These are phyloP conservation scores for Neurospora discreta DNA, from an alignment of 495 filamentous ascomycete genomes.

Conservation along the genomic window DNA sequence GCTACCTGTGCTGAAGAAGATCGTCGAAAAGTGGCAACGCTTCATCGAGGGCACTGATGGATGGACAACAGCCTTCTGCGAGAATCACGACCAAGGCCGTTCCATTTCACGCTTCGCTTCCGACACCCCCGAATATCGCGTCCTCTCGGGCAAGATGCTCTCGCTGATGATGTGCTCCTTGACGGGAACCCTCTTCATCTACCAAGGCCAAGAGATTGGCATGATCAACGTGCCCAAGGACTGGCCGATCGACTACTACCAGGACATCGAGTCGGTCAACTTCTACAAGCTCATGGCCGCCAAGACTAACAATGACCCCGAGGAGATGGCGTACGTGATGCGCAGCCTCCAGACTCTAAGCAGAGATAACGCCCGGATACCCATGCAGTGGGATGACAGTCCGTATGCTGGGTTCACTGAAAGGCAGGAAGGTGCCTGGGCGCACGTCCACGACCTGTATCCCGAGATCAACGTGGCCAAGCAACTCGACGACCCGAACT, in stretches of 20 bases:
- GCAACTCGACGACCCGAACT: conserved; percentile 28
- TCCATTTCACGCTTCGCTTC: conserved; percentile 8
- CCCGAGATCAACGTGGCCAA: conserved; percentile 37
- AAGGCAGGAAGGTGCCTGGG: conserved; percentile 32
- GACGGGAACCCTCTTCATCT: conserved; percentile 60
- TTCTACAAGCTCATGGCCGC: conserved; percentile 38
- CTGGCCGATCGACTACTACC: conserved; percentile 59
- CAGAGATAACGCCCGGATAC: conserved; percentile 44
- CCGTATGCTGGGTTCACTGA: conserved; percentile 18
- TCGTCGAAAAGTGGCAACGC: conserved; percentile 52
- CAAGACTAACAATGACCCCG: conserved; percentile 14
- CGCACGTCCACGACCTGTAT: conserved; percentile 46
- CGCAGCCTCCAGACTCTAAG: conserved; percentile 44
- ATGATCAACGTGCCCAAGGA: conserved; percentile 57
- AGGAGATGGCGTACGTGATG: conserved; percentile 44
- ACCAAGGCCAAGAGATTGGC: conserved; percentile 69
- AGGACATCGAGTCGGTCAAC: conserved; percentile 59
- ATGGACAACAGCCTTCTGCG: conserved; percentile 63
- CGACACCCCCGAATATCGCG: conserved; percentile 35
- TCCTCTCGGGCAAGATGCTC: conserved; percentile 48
- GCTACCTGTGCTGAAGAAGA: conserved; percentile 44
- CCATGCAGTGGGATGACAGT: conserved; percentile 50
- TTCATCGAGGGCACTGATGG: conserved; percentile 59
- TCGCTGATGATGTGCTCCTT: conserved; percentile 31
- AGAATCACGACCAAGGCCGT: conserved; percentile 47